Percentiles rank a stretch among this genome's conserved stretches.
Evolutionary conservation across 2,329 filamentous ascomycete species (phyloP).

Genomic region (Penicillium sp.): DNA sequence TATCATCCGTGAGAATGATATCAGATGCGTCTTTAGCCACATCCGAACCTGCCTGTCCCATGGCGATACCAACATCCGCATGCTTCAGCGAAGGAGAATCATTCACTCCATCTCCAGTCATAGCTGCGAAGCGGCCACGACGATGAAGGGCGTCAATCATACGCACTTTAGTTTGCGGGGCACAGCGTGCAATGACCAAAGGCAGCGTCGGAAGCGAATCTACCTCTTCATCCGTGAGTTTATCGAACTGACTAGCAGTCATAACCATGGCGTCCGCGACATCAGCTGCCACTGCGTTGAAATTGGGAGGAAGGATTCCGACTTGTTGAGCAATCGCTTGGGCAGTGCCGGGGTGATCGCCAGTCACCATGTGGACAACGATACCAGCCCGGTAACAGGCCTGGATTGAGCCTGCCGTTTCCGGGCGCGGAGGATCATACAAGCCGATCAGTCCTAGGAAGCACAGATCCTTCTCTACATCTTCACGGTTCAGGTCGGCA

Average conservation of each 20-base stretch:
- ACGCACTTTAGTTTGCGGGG: constrained; percentile 65
- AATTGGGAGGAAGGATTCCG: constrained; percentile 66
- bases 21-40: too few species aligned
- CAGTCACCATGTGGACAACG: constrained; percentile 76
- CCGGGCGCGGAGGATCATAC: constrained; percentile 63
- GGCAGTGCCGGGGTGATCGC: constrained; percentile 73
- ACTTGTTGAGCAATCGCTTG: constrained; percentile 73
- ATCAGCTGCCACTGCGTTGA: constrained; percentile 53
- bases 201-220: constrained; percentile 55
- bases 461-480: too few species aligned
- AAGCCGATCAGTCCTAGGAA: too few species aligned
- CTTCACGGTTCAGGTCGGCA: too few species aligned
- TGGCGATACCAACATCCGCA: too few species aligned
- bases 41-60: too few species aligned
- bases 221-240: constrained; percentile 67
- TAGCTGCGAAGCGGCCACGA: constrained; percentile 67
- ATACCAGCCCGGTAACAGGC: constrained; percentile 50
- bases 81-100: constrained; percentile 55
- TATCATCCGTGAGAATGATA: too few species aligned
- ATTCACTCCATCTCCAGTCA: constrained; percentile 86
- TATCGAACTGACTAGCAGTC: constrained; percentile 73
- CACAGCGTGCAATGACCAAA: constrained; percentile 50
- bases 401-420: constrained; percentile 44
- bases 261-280: constrained; percentile 64
- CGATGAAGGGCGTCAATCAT: constrained; percentile 65